phyloP scores from a whole-genome alignment of 768 basidiomycete genomes.

The Daedaleopsis sinensis region DNA sequence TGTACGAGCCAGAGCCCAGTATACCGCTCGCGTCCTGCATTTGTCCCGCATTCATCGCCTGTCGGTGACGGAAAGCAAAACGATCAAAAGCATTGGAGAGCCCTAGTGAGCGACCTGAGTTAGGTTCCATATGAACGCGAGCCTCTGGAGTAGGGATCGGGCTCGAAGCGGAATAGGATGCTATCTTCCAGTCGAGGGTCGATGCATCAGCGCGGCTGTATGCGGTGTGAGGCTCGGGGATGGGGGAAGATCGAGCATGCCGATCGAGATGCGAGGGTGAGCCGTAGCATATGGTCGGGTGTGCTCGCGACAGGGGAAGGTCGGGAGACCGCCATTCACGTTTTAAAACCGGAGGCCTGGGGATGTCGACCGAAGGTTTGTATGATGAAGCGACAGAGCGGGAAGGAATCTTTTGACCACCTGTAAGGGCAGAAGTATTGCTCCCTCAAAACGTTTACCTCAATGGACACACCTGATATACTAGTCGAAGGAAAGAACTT shows the following conservation, averaged over 20 bases:
- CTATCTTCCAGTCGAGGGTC: background rate
- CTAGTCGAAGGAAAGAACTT: no score
- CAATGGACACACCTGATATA: no score
- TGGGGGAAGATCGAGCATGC: background rate
- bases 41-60: background rate
- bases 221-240: background rate
- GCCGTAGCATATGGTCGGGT: background rate
- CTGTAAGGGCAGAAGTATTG: no score
- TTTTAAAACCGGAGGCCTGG: background rate
- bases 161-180: background rate
- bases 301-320: background rate
- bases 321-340: constrained; percentile 7
- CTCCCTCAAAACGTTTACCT: no score
- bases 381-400: no score
- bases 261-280: background rate
- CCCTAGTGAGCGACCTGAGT: background rate
- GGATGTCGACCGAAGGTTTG: background rate
- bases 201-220: background rate
- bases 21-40: background rate
- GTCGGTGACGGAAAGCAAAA: background rate
- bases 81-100: background rate
- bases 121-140: background rate
- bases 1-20: background rate
- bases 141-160: background rate
- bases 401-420: no score